Base-by-base conservation (phyloP, 1,284 basidiomycete genomes). In the Leccinum griseonigrum region DNA sequence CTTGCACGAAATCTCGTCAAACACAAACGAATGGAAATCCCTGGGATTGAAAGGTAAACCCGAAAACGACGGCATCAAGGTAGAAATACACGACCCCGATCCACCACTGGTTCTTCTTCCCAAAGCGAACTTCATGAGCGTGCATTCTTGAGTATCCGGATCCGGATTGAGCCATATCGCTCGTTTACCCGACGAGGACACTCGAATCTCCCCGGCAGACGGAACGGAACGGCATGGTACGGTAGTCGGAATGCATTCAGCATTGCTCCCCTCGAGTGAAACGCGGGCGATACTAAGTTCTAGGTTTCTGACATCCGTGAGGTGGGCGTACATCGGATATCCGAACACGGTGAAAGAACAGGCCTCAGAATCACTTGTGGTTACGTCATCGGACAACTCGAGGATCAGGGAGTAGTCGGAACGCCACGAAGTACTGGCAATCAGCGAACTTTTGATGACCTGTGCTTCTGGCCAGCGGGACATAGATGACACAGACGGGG, bases 1-100 rank as follows among this genome's bases (percentile, higher is more conserved):
- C 31, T 51, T 64, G 56, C 71, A 74, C 31, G 68, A 75, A 26
- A 61, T 48, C 28, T 74, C 73, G 40, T 72, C 73, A 46, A 74
- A 70, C 40, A 60, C 61, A 54, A 73, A 70, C 3, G 53, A 60
- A 52, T 70, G 62, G 34, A 69, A 62, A 50, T 72, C 67, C 7
- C 46, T 58, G 54, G 65, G 69, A 54, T 62, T 64, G 5, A 73
- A 64, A 1, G 69, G 65, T 32, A 74, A 56, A 1, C 69, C 68
- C 34, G 71, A 72, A 60, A 67, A 66, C 6, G 63, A 59, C 9
- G 64, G 65, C 60, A 74, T 66, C 54, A 71, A 56, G 1, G 58
- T 62, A 51, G 70, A 66, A 28, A 68, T 54, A 57, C 64, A 56
- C n/a, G 63, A 57, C 13, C 36, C 50, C 14, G 54, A 31, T 31